Conservation (phyloP, 2,329 filamentous ascomycete genomes). For the Magnaporthiopsis incrustans region DNA sequence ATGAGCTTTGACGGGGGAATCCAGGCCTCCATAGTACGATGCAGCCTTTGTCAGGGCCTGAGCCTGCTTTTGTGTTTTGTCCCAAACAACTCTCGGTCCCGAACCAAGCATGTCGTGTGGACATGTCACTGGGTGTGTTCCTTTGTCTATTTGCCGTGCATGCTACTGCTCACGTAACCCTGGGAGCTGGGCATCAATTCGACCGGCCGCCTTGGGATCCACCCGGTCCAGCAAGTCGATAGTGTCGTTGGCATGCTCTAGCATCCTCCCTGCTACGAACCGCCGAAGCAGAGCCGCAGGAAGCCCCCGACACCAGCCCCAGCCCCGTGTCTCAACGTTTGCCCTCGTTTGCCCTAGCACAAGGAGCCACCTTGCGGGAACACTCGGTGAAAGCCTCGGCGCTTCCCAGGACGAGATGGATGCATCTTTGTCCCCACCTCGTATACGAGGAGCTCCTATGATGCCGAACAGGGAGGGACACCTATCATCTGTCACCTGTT, state of each 20-base stretch:
- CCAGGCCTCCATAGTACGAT: not conserved
- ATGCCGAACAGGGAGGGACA: not conserved
- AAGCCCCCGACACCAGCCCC: too few species aligned
- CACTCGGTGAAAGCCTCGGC: not conserved
- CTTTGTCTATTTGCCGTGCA: not conserved
- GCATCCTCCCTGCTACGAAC: not conserved
- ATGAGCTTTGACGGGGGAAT: not conserved
- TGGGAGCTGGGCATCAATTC: too few species aligned
- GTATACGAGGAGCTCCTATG: not conserved
- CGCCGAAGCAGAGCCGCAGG: not conserved
- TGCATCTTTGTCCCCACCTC: not conserved
- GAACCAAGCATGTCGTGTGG: not conserved
- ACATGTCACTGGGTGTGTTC: not conserved
- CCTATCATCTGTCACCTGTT: not conserved
- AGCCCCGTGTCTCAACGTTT: not conserved
- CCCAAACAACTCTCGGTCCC: too few species aligned
- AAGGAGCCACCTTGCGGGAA: not conserved
- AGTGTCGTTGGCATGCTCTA: not conserved
- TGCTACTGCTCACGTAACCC: not conserved
- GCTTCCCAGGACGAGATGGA: not conserved
- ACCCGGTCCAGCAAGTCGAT: too few species aligned
- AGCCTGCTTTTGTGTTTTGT: too few species aligned
- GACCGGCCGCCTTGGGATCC: too few species aligned
- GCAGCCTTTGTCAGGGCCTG: too few species aligned
- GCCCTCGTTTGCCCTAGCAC: not conserved